Evolutionary conservation across 2,329 filamentous ascomycete species (phyloP).

Genomic region (Xylariaceae sp.): DNA sequence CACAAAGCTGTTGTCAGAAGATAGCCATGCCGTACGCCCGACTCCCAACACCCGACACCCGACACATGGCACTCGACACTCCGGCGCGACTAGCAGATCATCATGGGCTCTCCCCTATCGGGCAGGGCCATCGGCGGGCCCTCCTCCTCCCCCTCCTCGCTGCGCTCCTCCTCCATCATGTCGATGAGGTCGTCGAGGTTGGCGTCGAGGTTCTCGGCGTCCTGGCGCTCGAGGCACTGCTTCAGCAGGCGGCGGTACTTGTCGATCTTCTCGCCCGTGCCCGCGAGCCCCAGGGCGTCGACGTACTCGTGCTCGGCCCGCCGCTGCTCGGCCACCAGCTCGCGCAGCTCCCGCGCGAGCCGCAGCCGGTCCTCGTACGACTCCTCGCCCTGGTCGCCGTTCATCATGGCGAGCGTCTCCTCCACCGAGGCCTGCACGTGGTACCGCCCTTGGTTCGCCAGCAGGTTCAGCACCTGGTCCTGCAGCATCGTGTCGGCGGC

Average conservation of each 20-base stretch:
- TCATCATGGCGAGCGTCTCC: constrained; percentile 40
- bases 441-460: constrained; percentile 45
- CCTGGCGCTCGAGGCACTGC: constrained; percentile 59
- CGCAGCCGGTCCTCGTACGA: constrained; percentile 47
- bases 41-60: too few species aligned
- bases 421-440: constrained; percentile 46
- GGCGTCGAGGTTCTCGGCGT: constrained; percentile 59
- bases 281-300: constrained; percentile 58
- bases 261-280: constrained; percentile 65
- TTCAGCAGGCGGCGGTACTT: constrained; percentile 64
- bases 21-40: too few species aligned
- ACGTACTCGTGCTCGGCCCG: constrained; percentile 61
- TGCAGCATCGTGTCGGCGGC: constrained; percentile 35
- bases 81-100: constrained; percentile 17
- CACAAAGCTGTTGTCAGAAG: too few species aligned
- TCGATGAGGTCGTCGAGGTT: constrained; percentile 54
- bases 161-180: constrained; percentile 55
- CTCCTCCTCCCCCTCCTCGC: constrained; percentile 31
- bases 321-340: constrained; percentile 52
- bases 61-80: too few species aligned
- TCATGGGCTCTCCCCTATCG: constrained; percentile 16
- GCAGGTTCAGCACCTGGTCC: constrained; percentile 40
- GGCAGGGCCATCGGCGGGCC: constrained; percentile 16
- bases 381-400: constrained; percentile 40
- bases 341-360: constrained; percentile 50